Evolutionary conservation across 805 yeast species (phyloP).

Genomic region (Blastobotrys peoriensis): DNA sequence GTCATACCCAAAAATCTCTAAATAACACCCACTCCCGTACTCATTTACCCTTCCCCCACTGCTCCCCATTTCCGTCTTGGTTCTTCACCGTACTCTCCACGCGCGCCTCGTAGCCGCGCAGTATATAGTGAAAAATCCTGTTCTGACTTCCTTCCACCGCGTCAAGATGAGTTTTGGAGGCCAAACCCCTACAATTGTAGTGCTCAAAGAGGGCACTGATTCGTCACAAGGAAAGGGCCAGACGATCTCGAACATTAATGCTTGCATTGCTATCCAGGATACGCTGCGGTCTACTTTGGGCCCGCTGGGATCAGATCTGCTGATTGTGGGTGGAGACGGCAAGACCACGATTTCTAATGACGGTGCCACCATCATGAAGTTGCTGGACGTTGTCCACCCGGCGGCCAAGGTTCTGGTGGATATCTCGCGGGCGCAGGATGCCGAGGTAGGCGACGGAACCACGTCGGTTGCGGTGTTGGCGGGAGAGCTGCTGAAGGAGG

Average conservation of each 20-base stretch:
- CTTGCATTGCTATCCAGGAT: slow-evolving; percentile 95
- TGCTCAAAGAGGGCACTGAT: slow-evolving; percentile 96
- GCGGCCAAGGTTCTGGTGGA: slow-evolving; percentile 96
- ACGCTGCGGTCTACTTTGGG: slow-evolving; percentile 93
- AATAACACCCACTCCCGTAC: too few relatives aligned
- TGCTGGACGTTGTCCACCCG: slow-evolving; percentile 94
- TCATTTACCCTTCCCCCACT: too few relatives aligned
- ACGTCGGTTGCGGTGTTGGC: slow-evolving; percentile 90
- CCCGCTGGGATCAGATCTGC: slow-evolving; percentile 93
- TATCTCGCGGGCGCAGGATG: slow-evolving; percentile 93
- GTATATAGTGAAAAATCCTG: too few relatives aligned
- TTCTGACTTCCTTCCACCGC: too few relatives aligned
- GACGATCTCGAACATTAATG: slow-evolving; percentile 90
- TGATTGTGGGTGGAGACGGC: slow-evolving; percentile 77
- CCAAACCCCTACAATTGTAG: slow-evolving; percentile 97
- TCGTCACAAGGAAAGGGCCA: slow-evolving; percentile 96
- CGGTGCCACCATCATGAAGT: slow-evolving; percentile 91
- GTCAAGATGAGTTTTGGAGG: slow-evolving; percentile 78
- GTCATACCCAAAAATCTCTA: too few relatives aligned
- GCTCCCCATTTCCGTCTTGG: too few relatives aligned
- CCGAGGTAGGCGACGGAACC: slow-evolving; percentile 98
- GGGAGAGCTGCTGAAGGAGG: slow-evolving; percentile 86
- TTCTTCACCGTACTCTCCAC: too few relatives aligned
- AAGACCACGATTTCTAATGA: slow-evolving; percentile 95
- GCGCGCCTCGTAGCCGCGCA: too few relatives aligned